Evolutionary conservation across 164 flowering plant species (phyloP).

Genomic region (Echeveria elegans): DNA sequence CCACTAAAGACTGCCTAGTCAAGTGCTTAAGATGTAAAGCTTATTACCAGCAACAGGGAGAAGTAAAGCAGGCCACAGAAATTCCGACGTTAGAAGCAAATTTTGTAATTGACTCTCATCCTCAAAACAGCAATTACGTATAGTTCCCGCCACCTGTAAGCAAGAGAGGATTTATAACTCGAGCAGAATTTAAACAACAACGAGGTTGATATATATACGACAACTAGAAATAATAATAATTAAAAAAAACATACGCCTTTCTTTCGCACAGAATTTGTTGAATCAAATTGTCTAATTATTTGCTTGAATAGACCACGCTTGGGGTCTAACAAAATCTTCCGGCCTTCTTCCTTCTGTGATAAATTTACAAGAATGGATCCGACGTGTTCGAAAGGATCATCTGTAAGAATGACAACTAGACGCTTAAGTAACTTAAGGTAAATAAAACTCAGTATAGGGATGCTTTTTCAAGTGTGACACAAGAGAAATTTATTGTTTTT

Average conservation of each 20-base stretch:
- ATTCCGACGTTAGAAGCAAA: slow-evolving; percentile 83
- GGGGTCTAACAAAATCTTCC: slow-evolving; percentile 70
- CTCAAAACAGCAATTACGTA: slow-evolving; percentile 92
- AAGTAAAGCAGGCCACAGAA: slow-evolving; percentile 94
- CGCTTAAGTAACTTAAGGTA: background rate
- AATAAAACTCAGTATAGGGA: background rate
- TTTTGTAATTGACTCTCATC: slow-evolving; percentile 75
- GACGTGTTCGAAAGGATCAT: slow-evolving; percentile 86
- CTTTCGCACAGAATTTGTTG: slow-evolving; percentile 13
- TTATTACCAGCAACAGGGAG: slow-evolving; percentile 89
- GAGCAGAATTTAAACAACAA: no score
- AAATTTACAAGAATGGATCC: slow-evolving; percentile 87
- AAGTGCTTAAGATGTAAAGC: no score
- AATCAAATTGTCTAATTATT: slow-evolving; percentile 78
- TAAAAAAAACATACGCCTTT: slow-evolving; percentile 49
- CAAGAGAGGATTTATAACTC: background rate
- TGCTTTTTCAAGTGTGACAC: background rate
- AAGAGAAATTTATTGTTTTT: no score
- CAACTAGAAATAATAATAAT: no score
- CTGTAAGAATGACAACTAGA: slow-evolving; percentile 23
- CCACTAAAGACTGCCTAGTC: no score
- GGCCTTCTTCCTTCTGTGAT: slow-evolving; percentile 62
- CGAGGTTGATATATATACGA: background rate
- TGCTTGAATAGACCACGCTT: slow-evolving; percentile 78
- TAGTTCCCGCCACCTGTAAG: slow-evolving; percentile 73